Percentiles rank a stretch among this genome's conserved stretches.
Conservation (phyloP, 1,284 basidiomycete genomes). For the Puccinia triticina region DNA sequence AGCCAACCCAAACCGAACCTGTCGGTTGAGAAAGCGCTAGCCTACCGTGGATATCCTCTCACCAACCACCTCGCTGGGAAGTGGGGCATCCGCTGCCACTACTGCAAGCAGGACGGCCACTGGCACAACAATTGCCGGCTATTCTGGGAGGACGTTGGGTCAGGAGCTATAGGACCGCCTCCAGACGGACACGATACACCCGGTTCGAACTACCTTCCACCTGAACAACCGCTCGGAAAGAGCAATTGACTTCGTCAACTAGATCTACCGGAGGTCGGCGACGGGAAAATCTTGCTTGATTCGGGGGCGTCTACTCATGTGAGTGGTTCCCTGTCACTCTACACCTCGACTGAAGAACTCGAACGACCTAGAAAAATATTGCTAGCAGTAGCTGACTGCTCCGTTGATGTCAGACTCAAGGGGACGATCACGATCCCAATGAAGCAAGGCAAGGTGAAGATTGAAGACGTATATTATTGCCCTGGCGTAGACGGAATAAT, state of each 20-base stretch:
- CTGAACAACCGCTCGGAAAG: not conserved
- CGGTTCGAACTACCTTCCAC: not conserved
- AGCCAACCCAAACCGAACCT: not conserved
- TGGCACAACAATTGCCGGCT: constrained; percentile 5
- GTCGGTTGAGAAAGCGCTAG: not conserved
- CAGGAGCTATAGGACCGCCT: not conserved
- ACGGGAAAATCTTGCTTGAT: not conserved
- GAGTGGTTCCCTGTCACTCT: not conserved
- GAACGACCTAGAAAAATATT: not conserved
- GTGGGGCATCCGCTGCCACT: not conserved
- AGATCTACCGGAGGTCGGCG: not conserved
- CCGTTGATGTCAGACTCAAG: not conserved
- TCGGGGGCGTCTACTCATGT: constrained; percentile 11
- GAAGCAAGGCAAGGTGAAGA: not conserved
- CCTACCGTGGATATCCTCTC: not conserved
- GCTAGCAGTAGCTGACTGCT: not conserved
- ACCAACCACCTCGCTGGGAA: no score
- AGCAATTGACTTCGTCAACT: not conserved
- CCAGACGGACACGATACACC: not conserved
- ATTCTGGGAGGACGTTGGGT: not conserved
- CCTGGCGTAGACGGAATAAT: not conserved
- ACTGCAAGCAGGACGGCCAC: not conserved
- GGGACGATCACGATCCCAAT: not conserved
- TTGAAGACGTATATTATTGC: constrained; percentile 11
- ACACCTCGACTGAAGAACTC: not conserved